Conservation (phyloP, 2,329 filamentous ascomycete genomes). For the Pseudogymnoascus sp. region DNA sequence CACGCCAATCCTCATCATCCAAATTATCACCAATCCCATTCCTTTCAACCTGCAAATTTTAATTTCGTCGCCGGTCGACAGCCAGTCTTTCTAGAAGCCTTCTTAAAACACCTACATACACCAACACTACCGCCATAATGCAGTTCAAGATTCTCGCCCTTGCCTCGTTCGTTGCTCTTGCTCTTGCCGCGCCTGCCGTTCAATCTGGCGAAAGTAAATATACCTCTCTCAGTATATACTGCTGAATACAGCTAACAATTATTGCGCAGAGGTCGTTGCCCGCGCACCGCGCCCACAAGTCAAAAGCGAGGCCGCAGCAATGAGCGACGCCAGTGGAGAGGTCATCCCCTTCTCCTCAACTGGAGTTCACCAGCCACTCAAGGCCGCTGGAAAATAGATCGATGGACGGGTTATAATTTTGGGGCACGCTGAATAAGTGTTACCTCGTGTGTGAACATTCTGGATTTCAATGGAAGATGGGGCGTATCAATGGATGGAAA, state of each 20-base stretch:
- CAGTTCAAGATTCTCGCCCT: not conserved
- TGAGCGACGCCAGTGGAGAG: not conserved
- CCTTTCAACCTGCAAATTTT: not conserved
- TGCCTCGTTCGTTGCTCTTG: not conserved
- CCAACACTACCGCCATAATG: constrained; percentile 3
- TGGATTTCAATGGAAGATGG: not conserved
- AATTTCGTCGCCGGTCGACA: constrained; percentile 5
- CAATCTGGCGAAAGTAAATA: not conserved
- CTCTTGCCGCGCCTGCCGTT: not conserved
- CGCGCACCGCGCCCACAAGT: not conserved
- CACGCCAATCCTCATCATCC: constrained; percentile 6
- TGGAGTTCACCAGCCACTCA: not conserved
- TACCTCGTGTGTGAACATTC: not conserved
- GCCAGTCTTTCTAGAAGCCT: not conserved
- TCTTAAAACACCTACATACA: not conserved
- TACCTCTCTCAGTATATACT: not conserved
- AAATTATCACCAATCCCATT: not conserved
- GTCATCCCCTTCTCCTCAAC: not conserved
- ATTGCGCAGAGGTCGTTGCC: not conserved
- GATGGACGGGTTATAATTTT: not conserved
- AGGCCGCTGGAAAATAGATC: not conserved
- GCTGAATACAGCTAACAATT: not conserved
- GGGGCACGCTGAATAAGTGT: not conserved
- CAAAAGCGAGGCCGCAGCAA: not conserved
- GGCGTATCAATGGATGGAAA: not conserved